Conservation (phyloP, 78 protist genomes). For the Dictyostelium discoideum region dicty_2.7 NC_007088.5:6340001-6340500, state of each 20-base stretch:
- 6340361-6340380: too few species aligned
- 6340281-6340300: constrained; percentile 30
- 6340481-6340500: background rate
- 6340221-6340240: background rate
- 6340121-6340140: constrained; percentile 38
- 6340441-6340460: background rate
- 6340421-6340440: background rate
- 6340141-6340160: constrained; percentile 42
- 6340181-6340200: background rate
- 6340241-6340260: background rate
- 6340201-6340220: constrained; percentile 1
- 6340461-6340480: background rate
- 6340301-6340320: background rate
- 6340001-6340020: background rate
- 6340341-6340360: background rate
- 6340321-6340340: background rate
- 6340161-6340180: background rate
- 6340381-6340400: too few species aligned
- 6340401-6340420: background rate
- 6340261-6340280: constrained; percentile 29
- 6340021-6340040: background rate
- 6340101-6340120: constrained; percentile 30
- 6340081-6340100: background rate
- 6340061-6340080: constrained; percentile 24
- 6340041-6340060: background rate